A percentile compares a stretch with the other conserved stretches of the same genome.
phyloP scores from a whole-genome alignment of 768 basidiomycete genomes.

The Tylopilus intermedius region DNA sequence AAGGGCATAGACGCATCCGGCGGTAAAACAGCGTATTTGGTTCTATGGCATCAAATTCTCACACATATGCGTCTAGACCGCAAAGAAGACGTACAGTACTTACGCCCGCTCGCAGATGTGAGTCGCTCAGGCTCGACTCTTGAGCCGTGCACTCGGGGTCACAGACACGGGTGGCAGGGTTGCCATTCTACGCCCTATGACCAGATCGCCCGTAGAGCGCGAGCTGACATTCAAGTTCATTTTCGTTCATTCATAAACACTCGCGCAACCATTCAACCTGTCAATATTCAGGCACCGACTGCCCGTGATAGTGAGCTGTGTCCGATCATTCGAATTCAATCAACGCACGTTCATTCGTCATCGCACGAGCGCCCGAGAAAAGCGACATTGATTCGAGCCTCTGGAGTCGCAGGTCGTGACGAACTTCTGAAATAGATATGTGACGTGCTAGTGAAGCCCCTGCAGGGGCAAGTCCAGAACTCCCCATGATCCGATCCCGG shows the following conservation, averaged over 20 bases:
- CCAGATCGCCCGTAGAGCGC: not conserved
- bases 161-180: not conserved
- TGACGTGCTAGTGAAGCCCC: not conserved
- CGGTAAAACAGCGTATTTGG: too few species aligned
- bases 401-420: not conserved
- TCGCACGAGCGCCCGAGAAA: not conserved
- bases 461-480: not conserved
- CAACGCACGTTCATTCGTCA: not conserved
- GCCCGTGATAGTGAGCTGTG: not conserved
- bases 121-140: not conserved
- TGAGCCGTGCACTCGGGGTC: too few species aligned
- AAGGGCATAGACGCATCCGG: too few species aligned
- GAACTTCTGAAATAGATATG: not conserved
- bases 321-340: not conserved
- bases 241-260: not conserved
- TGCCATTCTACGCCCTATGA: not conserved
- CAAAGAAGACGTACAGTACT: not conserved
- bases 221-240: too few species aligned
- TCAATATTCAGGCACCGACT: not conserved
- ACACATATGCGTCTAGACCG: not conserved
- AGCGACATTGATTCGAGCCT: not conserved
- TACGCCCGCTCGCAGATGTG: not conserved
- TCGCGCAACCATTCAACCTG: not conserved
- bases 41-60: too few species aligned
- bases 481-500: not conserved